These are phyloP conservation scores for Aristolochia californica DNA, from an alignment of 164 flowering plant species.

Conservation along the genomic window DNA sequence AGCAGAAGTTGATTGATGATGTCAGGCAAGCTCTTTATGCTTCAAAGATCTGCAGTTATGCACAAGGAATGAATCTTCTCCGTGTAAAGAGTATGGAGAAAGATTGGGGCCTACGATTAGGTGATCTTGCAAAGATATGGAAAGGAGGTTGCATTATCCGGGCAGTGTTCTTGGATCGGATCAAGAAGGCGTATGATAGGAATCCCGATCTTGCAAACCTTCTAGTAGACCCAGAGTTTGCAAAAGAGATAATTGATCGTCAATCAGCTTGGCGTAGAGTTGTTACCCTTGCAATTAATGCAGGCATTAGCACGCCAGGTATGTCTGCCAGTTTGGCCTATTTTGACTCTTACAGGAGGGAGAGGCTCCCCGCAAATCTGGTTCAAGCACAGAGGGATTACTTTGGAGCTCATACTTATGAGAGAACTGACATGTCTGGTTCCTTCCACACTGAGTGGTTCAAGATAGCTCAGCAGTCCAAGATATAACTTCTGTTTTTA, in stretches of 20 bases:
- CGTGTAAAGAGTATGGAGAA: constrained; percentile 69
- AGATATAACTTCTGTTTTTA: constrained; percentile 1
- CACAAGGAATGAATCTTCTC: constrained; percentile 72
- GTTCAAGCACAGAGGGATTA: constrained; percentile 74
- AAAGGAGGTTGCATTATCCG: constrained; percentile 77
- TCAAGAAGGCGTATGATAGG: constrained; percentile 64
- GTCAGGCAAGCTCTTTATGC: constrained; percentile 72
- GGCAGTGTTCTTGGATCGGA: constrained; percentile 59
- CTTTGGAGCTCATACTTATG: constrained; percentile 75
- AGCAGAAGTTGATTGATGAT: constrained; percentile 49
- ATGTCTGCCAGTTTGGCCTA: constrained; percentile 73
- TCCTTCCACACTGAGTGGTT: constrained; percentile 75
- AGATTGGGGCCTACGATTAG: constrained; percentile 60
- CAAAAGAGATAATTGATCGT: constrained; percentile 51
- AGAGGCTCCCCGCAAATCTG: constrained; percentile 56
- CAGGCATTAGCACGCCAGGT: constrained; percentile 65
- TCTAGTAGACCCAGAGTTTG: constrained; percentile 68
- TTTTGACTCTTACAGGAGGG: constrained; percentile 62
- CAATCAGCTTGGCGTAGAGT: constrained; percentile 70
- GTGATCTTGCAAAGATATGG: constrained; percentile 76
- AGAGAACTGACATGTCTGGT: constrained; percentile 50
- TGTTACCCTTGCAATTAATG: constrained; percentile 51
- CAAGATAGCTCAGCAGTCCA: constrained; percentile 39
- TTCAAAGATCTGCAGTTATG: constrained; percentile 70
- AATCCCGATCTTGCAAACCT: constrained; percentile 57